Evolutionary conservation across 345 rosid genomes (phyloP), one percentile per base, ranked within the genome.

Genomic region (Erysimum cheiranthoides): DNA sequence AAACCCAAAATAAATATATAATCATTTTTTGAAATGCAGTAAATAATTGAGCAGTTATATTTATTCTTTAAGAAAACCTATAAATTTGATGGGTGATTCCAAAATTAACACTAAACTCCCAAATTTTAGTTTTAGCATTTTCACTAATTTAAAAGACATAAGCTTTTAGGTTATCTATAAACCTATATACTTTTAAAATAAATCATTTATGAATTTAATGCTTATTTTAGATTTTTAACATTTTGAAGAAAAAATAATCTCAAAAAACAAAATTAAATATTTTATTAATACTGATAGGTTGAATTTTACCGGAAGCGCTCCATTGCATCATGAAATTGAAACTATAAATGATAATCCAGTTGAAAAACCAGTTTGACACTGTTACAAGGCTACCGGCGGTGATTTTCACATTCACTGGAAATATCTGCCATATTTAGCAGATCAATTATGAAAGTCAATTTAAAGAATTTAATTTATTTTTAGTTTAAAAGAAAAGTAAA

Each of bases 321-420:
- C 87, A 83, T 27, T 85, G 79, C 74, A 84, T 67, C 82, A 84
- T 69, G 45, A 86, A 86, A 47, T 83, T 86, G 77, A 86, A 86
- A 38, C 82, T 71, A 69, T 73, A 89, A 5, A 85, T 17, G 54
- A 84, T 72, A 28, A 85, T 71, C 85, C 87, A 86, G 14, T 80
- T 66, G 67, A 78, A 60, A 18, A 73, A 73, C 85, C 85, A 85
- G 68, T 58, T 76, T n/a, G 83, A 78, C 2, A 86, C 80, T 13
- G 82, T 76, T 47, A 73, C 83, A 32, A 86, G 67, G 42, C 88
- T 86, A 36, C 93, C 93, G 0, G 86, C 90, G 5, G 88, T 50
- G 2, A 82, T 81, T 77, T 85, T 86, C 10, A 86, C 77, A 54
- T 82, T 85, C 28, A 84, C 62, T 18, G 90, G 87, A 56, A 86